Conservation (phyloP, 805 yeast genomes). For the Saturnispora ahearnii region DNA sequence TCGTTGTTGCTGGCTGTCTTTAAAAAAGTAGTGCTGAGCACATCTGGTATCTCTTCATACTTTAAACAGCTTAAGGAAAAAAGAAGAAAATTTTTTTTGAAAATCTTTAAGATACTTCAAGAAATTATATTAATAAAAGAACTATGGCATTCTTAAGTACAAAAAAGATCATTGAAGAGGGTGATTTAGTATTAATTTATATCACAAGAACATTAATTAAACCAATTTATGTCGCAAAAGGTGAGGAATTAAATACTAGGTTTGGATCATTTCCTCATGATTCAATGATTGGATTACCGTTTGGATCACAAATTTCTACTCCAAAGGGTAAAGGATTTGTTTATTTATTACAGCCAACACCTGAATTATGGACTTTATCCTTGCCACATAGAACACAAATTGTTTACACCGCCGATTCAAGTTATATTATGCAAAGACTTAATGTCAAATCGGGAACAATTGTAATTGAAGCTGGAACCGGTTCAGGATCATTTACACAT, state of each 20-base stretch:
- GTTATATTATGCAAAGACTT: constrained; percentile 79
- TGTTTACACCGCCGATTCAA: constrained; percentile 91
- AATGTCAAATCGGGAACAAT: constrained; percentile 62
- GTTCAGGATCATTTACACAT: constrained; percentile 93
- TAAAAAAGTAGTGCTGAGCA: no score
- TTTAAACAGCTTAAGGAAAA: no score
- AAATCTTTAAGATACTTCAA: background rate
- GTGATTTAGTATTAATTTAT: constrained; percentile 82
- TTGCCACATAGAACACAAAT: constrained; percentile 97
- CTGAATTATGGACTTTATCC: constrained; percentile 94
- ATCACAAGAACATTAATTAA: constrained; percentile 72
- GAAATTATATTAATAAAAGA: background rate
- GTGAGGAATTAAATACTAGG: constrained; percentile 66
- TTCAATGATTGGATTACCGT: constrained; percentile 69
- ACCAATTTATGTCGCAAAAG: constrained; percentile 55
- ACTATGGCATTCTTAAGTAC: constrained; percentile 32
- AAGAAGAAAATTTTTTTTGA: background rate
- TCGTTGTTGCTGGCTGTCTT: no score
- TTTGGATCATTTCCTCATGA: constrained; percentile 86
- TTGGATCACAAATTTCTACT: constrained; percentile 75
- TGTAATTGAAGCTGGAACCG: constrained; percentile 97
- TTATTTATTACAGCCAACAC: constrained; percentile 81
- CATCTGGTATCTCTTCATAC: no score
- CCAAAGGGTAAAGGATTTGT: constrained; percentile 73
- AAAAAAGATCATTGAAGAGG: constrained; percentile 67